phyloP scores from a whole-genome alignment of 169 alveolate species.

The Plasmodium yoelii region DNA sequence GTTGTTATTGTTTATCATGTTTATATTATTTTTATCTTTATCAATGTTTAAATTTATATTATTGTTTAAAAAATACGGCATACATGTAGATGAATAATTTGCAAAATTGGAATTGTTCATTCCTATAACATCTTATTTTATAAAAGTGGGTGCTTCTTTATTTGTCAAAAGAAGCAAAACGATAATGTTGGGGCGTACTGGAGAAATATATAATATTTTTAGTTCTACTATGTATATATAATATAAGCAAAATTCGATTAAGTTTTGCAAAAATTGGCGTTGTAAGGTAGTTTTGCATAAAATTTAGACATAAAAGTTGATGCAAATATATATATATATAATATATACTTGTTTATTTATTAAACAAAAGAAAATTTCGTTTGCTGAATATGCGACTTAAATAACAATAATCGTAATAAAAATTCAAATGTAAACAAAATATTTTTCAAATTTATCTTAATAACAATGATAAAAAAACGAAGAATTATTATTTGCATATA shows the following conservation, averaged over 20 bases:
- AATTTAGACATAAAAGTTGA: neutral
- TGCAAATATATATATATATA: constrained; percentile 5
- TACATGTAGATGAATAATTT: constrained; percentile 53
- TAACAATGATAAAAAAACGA: constrained; percentile 16
- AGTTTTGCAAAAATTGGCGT: no score
- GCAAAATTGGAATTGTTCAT: constrained; percentile 72
- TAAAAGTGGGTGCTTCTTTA: constrained; percentile 2
- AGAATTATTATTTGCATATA: neutral
- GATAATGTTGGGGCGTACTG: neutral
- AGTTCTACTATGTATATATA: no score
- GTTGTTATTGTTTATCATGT: constrained; percentile 7
- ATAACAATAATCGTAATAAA: neutral
- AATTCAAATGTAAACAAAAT: constrained; percentile 31
- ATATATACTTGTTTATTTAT: neutral
- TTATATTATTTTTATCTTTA: constrained; percentile 24
- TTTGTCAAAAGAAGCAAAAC: neutral
- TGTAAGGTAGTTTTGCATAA: no score
- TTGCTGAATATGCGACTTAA: neutral
- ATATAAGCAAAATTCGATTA: no score
- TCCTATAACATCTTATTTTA: constrained; percentile 38
- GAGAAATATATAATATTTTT: no score
- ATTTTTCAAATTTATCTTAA: constrained; percentile 38
- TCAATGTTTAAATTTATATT: constrained; percentile 9
- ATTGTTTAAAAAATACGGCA: constrained; percentile 69
- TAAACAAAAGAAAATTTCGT: no score